Evolutionary conservation across 192 early-diverging fungal genomes (phyloP).

Genomic region (Coemansia sp.): DNA sequence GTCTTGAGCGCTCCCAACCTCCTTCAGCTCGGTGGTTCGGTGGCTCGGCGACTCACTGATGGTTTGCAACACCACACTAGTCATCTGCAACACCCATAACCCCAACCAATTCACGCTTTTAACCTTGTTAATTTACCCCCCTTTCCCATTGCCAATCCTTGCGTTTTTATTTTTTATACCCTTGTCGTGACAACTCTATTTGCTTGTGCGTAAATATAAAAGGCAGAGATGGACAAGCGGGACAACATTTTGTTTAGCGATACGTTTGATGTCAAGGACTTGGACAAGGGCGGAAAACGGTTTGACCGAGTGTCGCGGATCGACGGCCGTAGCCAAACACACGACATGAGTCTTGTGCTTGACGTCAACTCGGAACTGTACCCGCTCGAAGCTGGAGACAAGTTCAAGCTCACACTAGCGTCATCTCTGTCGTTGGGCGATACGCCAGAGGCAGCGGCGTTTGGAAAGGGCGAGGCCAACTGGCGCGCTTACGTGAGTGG

Average conservation of each 20-base stretch:
- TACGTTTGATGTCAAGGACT: conserved; percentile 84
- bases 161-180: too few relatives aligned
- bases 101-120: too few relatives aligned
- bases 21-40: too few relatives aligned
- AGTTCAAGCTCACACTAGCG: conserved; percentile 79
- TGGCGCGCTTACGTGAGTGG: conserved; percentile 56
- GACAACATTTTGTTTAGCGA: conserved; percentile 84
- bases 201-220: not conserved
- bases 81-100: too few relatives aligned
- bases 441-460: conserved; percentile 19
- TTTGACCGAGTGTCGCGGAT: conserved; percentile 95
- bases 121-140: too few relatives aligned
- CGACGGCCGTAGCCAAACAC: conserved; percentile 73
- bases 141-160: too few relatives aligned
- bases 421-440: conserved; percentile 62
- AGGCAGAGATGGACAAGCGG: conserved; percentile 54
- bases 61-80: too few relatives aligned
- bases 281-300: conserved; percentile 86
- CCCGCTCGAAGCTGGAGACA: conserved; percentile 79
- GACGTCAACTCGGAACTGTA: conserved; percentile 97
- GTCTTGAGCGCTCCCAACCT: too few relatives aligned
- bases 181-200: not conserved
- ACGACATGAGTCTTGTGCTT: conserved; percentile 85
- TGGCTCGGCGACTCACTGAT: too few relatives aligned
- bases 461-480: conserved; percentile 53